Conservation (phyloP, 768 basidiomycete species). For the Mycena galopus region DNA sequence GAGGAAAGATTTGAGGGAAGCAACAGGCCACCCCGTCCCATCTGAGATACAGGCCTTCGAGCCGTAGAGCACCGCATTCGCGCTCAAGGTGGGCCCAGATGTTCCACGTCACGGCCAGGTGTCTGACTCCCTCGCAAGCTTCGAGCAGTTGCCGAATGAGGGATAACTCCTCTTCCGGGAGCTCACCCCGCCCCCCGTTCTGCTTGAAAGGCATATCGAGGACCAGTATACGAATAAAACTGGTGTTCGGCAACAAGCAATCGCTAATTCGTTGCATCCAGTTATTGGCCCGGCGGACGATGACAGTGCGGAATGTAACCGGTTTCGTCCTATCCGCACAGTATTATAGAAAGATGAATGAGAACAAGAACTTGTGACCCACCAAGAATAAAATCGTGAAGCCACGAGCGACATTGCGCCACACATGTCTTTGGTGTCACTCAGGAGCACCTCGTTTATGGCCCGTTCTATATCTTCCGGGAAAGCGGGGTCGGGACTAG, state of each 20-base stretch:
- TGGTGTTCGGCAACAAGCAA: conserved; percentile 5
- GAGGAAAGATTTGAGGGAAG: not conserved
- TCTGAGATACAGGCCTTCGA: conserved; percentile 11
- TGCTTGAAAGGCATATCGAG: not conserved
- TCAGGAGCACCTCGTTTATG: not conserved
- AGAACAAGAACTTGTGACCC: not conserved
- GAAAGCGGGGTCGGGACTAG: not conserved
- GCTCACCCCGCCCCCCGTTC: too few species aligned
- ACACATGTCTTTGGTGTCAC: not conserved
- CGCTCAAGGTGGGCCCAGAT: not conserved
- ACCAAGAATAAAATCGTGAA: conserved; percentile 8
- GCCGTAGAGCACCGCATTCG: not conserved
- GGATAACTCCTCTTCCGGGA: not conserved
- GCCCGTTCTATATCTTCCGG: conserved; percentile 13
- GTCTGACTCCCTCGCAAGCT: not conserved
- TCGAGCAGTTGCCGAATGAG: not conserved
- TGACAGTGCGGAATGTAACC: conserved; percentile 1
- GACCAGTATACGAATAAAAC: conserved; percentile 9
- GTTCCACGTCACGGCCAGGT: conserved; percentile 11
- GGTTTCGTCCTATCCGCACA: conserved; percentile 21
- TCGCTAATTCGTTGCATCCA: conserved; percentile 7
- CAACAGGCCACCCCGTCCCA: not conserved
- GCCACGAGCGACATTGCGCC: conserved; percentile 8
- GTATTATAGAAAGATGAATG: not conserved
- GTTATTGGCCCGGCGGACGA: conserved; percentile 4